A percentile compares a stretch with the other conserved stretches of the same genome.
Conservation (phyloP, 2,329 filamentous ascomycete species). For the Neonectria faginata region DNA sequence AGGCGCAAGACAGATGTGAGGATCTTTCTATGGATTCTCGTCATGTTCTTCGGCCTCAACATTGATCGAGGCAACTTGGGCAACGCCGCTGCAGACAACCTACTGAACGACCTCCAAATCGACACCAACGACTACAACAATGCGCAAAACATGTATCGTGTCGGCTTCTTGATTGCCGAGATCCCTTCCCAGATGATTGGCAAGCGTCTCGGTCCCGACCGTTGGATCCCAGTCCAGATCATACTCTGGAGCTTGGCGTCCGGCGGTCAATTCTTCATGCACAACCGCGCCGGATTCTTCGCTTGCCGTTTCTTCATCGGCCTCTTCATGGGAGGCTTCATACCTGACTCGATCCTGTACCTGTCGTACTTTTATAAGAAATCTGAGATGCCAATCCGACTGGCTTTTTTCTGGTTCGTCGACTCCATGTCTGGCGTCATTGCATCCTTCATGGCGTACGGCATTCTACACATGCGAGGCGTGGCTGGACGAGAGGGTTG, state of each 20-base stretch:
- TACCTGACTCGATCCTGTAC: slow-evolving; percentile 39
- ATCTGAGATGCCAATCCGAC: slow-evolving; percentile 42
- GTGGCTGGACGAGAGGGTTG: slow-evolving; percentile 42
- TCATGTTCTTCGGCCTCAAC: slow-evolving; percentile 65
- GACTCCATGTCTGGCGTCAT: slow-evolving; percentile 43
- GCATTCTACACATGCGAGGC: slow-evolving; percentile 44
- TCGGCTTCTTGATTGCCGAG: slow-evolving; percentile 68
- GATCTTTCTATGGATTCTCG: slow-evolving; percentile 63
- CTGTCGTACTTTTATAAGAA: slow-evolving; percentile 46
- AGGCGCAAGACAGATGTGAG: slow-evolving; percentile 60
- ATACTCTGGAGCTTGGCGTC: slow-evolving; percentile 21
- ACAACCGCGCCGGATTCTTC: slow-evolving; percentile 18
- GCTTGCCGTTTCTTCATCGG: slow-evolving; percentile 29
- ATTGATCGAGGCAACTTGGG: slow-evolving; percentile 51
- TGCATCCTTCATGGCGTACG: slow-evolving; percentile 41
- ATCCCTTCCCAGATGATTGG: slow-evolving; percentile 70
- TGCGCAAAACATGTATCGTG: slow-evolving; percentile 66
- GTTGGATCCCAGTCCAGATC: slow-evolving; percentile 48
- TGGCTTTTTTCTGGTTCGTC: slow-evolving; percentile 40
- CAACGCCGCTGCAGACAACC: slow-evolving; percentile 49
- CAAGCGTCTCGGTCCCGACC: slow-evolving; percentile 59
- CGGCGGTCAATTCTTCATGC: slow-evolving; percentile 25
- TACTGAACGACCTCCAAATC: slow-evolving; percentile 56
- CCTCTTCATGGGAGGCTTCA: slow-evolving; percentile 25
- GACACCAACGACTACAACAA: slow-evolving; percentile 61